Evolutionary conservation across 768 basidiomycete species (phyloP).

Genomic region (Phallus indusiatus): DNA sequence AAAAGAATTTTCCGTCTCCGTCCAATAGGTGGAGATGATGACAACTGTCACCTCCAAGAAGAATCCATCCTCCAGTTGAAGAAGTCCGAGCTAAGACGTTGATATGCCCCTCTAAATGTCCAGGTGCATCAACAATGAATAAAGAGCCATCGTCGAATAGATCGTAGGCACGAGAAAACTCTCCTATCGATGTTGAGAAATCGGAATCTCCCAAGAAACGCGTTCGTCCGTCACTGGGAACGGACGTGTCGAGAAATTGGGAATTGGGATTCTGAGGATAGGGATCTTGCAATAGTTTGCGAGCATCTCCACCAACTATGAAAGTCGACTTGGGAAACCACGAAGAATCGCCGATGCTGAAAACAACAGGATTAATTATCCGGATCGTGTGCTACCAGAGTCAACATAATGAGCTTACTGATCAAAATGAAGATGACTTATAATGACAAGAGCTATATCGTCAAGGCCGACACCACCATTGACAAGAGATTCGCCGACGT

Average conservation of each 20-base stretch:
- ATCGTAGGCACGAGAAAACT: constrained; percentile 41
- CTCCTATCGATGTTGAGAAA: constrained; percentile 33
- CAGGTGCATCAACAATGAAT: constrained; percentile 48
- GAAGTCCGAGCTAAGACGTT: constrained; percentile 47
- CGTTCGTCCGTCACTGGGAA: constrained; percentile 27
- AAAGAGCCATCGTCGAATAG: constrained; percentile 49
- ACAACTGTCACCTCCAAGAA: constrained; percentile 45
- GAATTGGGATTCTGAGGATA: constrained; percentile 7
- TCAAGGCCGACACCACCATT: constrained; percentile 10
- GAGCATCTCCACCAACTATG: constrained; percentile 6
- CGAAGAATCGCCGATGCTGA: constrained; percentile 13
- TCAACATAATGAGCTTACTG: too few relatives aligned
- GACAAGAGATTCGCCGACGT: constrained; percentile 8
- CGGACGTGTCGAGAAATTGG: background rate
- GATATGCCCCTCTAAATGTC: constrained; percentile 47
- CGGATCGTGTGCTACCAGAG: too few relatives aligned
- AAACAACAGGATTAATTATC: too few relatives aligned
- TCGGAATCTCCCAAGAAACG: constrained; percentile 27
- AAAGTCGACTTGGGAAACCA: constrained; percentile 11
- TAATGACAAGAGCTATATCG: constrained; percentile 1
- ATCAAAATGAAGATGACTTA: constrained; percentile 14
- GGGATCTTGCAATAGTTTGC: background rate
- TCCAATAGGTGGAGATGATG: constrained; percentile 45
- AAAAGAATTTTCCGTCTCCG: constrained; percentile 28
- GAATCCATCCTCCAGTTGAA: constrained; percentile 44